phyloP scores from a whole-genome alignment of 805 yeast genomes.

The Candida peoriensis region DNA sequence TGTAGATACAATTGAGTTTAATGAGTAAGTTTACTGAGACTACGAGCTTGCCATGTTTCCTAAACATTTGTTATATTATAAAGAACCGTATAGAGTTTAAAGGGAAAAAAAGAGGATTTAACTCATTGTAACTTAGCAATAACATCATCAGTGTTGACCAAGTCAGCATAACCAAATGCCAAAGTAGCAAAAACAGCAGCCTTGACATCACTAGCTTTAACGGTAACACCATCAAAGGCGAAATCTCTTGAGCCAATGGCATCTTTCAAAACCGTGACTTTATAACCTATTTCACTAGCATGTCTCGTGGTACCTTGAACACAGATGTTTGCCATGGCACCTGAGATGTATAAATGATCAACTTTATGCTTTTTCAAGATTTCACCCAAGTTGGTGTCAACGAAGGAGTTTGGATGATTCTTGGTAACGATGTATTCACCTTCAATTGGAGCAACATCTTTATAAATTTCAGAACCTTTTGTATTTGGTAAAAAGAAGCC shows the following conservation, averaged over 20 bases:
- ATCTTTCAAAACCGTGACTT: conserved; percentile 12
- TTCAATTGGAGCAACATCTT: conserved; percentile 7
- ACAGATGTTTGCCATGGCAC: conserved; percentile 20
- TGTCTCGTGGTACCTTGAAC: conserved; percentile 18
- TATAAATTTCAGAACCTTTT: conserved; percentile 10
- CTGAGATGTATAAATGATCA: conserved; percentile 9
- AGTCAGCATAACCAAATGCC: conserved; percentile 11
- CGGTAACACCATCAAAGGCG: conserved; percentile 14
- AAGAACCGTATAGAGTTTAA: background rate
- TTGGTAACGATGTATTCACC: conserved; percentile 12
- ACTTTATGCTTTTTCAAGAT: conserved; percentile 6
- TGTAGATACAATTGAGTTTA: too few relatives aligned
- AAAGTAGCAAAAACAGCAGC: conserved; percentile 15
- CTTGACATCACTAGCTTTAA: conserved; percentile 7
- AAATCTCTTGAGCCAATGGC: conserved; percentile 16
- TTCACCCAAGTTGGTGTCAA: conserved; percentile 10
- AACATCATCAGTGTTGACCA: conserved; percentile 8
- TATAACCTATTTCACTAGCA: conserved; percentile 16
- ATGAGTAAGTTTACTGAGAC: too few relatives aligned
- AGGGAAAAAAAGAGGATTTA: too few relatives aligned
- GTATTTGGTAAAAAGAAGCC: conserved; percentile 9
- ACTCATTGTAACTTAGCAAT: too few relatives aligned
- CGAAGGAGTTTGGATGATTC: conserved; percentile 13
- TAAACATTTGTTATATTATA: too few relatives aligned
- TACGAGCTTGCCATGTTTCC: too few relatives aligned